A percentile compares a stretch with the other conserved stretches of the same genome.
These are phyloP conservation scores for Annulohypoxylon nitens DNA, from an alignment of 495 filamentous ascomycete species.

Conservation along the genomic window DNA sequence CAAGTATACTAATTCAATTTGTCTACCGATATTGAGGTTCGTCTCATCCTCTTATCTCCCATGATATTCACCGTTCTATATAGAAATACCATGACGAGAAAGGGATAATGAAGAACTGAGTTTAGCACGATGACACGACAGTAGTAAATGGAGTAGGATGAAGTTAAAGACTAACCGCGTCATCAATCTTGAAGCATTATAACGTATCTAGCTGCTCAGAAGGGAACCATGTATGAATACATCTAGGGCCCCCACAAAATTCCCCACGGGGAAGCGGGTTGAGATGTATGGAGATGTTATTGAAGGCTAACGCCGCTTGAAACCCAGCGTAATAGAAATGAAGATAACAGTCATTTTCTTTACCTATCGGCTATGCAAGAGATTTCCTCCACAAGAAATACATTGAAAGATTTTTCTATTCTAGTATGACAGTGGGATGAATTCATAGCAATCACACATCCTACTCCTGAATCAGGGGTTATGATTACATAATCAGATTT, in stretches of 20 bases:
- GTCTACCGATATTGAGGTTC: background rate
- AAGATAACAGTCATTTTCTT: no score
- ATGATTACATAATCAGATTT: background rate
- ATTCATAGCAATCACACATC: no score
- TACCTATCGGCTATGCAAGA: no score
- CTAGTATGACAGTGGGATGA: no score
- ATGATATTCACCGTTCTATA: background rate
- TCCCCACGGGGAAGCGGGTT: constrained; percentile 2
- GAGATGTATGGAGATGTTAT: background rate
- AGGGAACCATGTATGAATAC: background rate
- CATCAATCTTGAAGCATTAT: background rate
- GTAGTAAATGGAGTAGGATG: background rate
- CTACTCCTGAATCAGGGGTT: background rate
- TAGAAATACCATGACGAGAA: background rate
- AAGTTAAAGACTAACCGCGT: background rate
- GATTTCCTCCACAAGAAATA: no score
- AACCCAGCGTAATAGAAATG: background rate
- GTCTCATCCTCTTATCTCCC: background rate
- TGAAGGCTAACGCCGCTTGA: background rate
- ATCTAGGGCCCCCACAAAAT: constrained; percentile 1
- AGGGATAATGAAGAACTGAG: background rate
- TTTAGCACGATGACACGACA: background rate
- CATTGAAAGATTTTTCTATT: no score
- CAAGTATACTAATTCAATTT: background rate
- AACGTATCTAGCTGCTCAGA: background rate